A percentile compares a stretch with the other conserved stretches of the same genome.
Conservation (phyloP, 768 basidiomycete genomes). For the Termitomyces sp. region DNA sequence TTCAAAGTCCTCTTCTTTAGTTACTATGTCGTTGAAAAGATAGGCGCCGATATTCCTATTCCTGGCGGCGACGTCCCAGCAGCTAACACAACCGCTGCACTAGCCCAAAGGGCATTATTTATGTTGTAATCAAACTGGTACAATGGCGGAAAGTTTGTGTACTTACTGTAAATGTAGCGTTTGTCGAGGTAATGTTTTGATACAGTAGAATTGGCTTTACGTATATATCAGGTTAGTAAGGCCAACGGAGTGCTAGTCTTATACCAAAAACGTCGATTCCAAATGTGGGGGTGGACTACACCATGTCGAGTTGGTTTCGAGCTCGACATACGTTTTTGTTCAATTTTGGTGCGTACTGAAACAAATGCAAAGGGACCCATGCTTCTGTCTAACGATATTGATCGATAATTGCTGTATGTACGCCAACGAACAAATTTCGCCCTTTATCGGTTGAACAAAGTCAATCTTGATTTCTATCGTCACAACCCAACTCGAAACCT, state of each 20-base stretch:
- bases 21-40: constrained; percentile 48
- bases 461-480: no score
- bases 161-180: constrained; percentile 2
- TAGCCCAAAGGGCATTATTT: constrained; percentile 16
- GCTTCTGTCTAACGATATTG: no score
- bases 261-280: not conserved
- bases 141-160: not conserved
- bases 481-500: no score
- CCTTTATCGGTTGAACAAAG: no score
- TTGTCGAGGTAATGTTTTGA: not conserved
- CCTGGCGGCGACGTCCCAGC: constrained; percentile 39
- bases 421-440: no score
- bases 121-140: constrained; percentile 2
- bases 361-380: no score
- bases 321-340: not conserved
- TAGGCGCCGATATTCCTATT: constrained; percentile 39
- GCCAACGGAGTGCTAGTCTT: not conserved
- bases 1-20: constrained; percentile 78
- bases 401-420: no score
- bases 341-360: no score
- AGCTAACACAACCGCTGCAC: constrained; percentile 23
- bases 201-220: not conserved
- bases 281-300: no score
- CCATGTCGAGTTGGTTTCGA: not conserved
- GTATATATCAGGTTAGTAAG: not conserved